These are phyloP conservation scores for Haplosporangium sp. DNA, from an alignment of 371 early-diverging fungal genomes.

Conservation along the genomic window DNA sequence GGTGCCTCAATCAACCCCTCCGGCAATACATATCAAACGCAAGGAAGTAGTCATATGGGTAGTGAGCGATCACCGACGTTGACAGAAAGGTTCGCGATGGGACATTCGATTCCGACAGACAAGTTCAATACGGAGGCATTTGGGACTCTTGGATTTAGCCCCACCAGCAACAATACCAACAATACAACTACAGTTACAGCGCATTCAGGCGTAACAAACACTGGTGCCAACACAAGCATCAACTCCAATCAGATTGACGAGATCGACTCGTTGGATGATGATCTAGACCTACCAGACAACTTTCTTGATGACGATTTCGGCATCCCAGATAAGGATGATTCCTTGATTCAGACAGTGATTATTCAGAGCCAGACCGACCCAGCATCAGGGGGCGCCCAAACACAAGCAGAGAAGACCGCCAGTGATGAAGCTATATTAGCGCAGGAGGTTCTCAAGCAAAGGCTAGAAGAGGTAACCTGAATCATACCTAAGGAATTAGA, in stretches of 20 bases:
- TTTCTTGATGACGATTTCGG: slow-evolving; percentile 33
- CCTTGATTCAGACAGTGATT: background rate
- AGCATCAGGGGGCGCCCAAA: too few species aligned
- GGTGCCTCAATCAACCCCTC: background rate
- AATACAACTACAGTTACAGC: background rate
- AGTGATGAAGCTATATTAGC: slow-evolving; percentile 2
- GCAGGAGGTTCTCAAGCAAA: slow-evolving; percentile 7
- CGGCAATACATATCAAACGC: background rate
- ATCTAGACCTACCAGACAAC: slow-evolving; percentile 18
- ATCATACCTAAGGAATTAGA: background rate
- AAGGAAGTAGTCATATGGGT: background rate
- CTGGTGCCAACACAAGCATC: too few species aligned
- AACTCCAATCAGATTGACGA: background rate
- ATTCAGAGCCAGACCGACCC: background rate
- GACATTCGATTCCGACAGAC: slow-evolving; percentile 31
- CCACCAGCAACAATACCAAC: slow-evolving; percentile 6
- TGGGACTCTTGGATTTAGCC: slow-evolving; percentile 26
- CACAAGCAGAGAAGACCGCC: background rate
- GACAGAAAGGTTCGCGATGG: slow-evolving; percentile 19
- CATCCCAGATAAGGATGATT: too few species aligned
- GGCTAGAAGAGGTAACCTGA: slow-evolving; percentile 20
- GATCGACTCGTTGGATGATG: slow-evolving; percentile 15
- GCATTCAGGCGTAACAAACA: background rate
- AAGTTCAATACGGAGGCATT: slow-evolving; percentile 46
- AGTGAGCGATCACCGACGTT: slow-evolving; percentile 13